Percentiles rank a stretch among this genome's conserved stretches.
phyloP scores from a whole-genome alignment of 2,329 filamentous ascomycete species.

The Microascus cirrosus region DNA sequence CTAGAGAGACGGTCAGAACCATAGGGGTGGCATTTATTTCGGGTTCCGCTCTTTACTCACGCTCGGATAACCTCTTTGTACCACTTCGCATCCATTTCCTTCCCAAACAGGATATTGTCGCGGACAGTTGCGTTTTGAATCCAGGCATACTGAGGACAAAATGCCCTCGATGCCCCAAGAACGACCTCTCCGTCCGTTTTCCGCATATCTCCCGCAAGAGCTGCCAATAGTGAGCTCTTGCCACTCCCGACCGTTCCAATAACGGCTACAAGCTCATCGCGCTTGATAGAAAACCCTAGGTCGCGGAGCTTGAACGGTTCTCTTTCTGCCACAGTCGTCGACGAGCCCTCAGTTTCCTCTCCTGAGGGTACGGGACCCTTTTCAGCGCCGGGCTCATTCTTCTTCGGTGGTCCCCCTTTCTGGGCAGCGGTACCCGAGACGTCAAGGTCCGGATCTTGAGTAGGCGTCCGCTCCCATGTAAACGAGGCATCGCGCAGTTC shows the following conservation, averaged over 20 bases:
- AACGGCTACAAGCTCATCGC: slow-evolving; percentile 71
- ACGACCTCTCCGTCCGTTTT: slow-evolving; percentile 63
- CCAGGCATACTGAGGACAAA: slow-evolving; percentile 96
- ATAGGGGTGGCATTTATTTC: not conserved
- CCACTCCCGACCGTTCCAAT: slow-evolving; percentile 85
- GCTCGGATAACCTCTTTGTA: slow-evolving; percentile 76
- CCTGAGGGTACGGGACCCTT: slow-evolving; percentile 23
- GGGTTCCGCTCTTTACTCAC: slow-evolving; percentile 24
- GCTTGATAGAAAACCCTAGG: slow-evolving; percentile 55
- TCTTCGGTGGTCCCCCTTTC: slow-evolving; percentile 34
- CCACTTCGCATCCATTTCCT: slow-evolving; percentile 63
- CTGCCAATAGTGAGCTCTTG: slow-evolving; percentile 81
- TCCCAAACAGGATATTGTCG: slow-evolving; percentile 87
- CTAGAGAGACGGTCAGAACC: slow-evolving; percentile 17
- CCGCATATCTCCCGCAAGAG: slow-evolving; percentile 89
- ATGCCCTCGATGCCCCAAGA: slow-evolving; percentile 71
- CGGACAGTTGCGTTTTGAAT: slow-evolving; percentile 84
- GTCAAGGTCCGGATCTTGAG: slow-evolving; percentile 34
- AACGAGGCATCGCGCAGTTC: slow-evolving; percentile 65
- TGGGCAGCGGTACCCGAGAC: slow-evolving; percentile 21
- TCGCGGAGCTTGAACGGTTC: slow-evolving; percentile 65
- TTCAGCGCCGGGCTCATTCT: slow-evolving; percentile 16
- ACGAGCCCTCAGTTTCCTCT: slow-evolving; percentile 35
- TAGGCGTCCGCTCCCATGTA: slow-evolving; percentile 69
- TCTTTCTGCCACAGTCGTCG: slow-evolving; percentile 42